These are phyloP conservation scores for Sarcodon aspratus DNA, from an alignment of 768 basidiomycete genomes.

Conservation along the genomic window DNA sequence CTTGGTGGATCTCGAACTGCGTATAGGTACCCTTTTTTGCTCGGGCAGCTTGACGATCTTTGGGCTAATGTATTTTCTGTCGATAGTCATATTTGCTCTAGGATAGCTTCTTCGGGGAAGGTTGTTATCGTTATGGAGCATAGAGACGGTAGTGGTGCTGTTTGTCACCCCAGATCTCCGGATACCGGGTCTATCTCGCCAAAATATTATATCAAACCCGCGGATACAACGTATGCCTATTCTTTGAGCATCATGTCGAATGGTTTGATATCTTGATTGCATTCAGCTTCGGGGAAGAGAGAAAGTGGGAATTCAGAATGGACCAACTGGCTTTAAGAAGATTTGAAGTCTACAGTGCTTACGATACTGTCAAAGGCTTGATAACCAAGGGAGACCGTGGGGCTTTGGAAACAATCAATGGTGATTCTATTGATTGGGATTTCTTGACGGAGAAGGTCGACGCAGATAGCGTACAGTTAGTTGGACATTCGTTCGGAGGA, in stretches of 20 bases:
- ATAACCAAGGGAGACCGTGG: constrained; percentile 16
- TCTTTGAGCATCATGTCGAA: not conserved
- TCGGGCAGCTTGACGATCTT: not conserved
- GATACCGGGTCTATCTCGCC: constrained; percentile 18
- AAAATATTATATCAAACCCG: constrained; percentile 42
- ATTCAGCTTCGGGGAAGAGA: not conserved
- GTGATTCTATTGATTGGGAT: constrained; percentile 37
- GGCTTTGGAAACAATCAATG: constrained; percentile 30
- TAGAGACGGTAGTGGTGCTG: constrained; percentile 65
- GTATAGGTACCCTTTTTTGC: constrained; percentile 36
- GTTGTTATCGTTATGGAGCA: constrained; percentile 81
- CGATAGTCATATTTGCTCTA: constrained; percentile 54
- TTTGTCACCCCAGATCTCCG: constrained; percentile 25
- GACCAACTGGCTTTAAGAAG: constrained; percentile 64
- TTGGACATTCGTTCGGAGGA: constrained; percentile 49
- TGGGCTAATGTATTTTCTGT: not conserved
- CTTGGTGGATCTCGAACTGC: constrained; percentile 62
- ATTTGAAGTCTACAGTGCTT: constrained; percentile 56
- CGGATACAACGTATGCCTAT: constrained; percentile 39
- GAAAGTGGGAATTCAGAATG: constrained; percentile 34
- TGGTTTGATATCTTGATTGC: not conserved
- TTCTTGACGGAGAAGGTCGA: constrained; percentile 12
- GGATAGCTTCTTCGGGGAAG: constrained; percentile 66
- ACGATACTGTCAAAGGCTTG: constrained; percentile 46
- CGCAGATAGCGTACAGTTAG: constrained; percentile 12